A percentile compares a stretch with the other conserved stretches of the same genome.
Conservation (phyloP, 148 eudicot species). For the Fagopyrum homotropicum region DNA sequence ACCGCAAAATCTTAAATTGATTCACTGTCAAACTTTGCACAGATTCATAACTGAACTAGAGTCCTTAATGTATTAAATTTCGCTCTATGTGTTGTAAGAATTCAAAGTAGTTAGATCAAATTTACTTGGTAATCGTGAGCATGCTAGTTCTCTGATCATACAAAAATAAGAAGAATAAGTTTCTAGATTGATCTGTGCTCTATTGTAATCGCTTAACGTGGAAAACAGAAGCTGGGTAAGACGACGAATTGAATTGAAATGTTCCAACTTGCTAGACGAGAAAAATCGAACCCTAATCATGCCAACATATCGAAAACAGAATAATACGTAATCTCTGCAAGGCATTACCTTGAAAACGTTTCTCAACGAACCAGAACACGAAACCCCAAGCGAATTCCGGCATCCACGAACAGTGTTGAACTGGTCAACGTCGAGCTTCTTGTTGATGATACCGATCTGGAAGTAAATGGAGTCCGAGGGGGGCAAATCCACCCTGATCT, state of each 20-base stretch:
- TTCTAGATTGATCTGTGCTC: background rate
- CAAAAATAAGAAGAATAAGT: background rate
- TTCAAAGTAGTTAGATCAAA: background rate
- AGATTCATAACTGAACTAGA: background rate
- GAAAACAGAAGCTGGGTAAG: background rate
- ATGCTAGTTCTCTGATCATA: background rate
- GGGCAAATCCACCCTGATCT: slow-evolving; percentile 75
- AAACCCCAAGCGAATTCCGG: slow-evolving; percentile 15
- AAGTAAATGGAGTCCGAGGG: slow-evolving; percentile 60
- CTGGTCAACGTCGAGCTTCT: slow-evolving; percentile 57
- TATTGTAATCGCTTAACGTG: background rate
- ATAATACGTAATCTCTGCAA: background rate
- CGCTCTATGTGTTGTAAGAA: background rate
- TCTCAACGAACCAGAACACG: slow-evolving; percentile 16
- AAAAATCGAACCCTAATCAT: slow-evolving; percentile 6
- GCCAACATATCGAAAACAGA: background rate
- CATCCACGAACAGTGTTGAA: slow-evolving; percentile 52
- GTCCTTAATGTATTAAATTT: background rate
- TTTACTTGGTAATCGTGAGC: background rate
- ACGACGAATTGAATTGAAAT: background rate
- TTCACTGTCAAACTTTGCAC: background rate
- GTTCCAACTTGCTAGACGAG: background rate
- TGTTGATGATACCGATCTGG: slow-evolving; percentile 53
- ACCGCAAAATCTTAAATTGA: background rate
- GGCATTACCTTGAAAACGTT: slow-evolving; percentile 19